Conservation (phyloP, 73 alveolate species). For the Paramecium pentaurelia region DNA sequence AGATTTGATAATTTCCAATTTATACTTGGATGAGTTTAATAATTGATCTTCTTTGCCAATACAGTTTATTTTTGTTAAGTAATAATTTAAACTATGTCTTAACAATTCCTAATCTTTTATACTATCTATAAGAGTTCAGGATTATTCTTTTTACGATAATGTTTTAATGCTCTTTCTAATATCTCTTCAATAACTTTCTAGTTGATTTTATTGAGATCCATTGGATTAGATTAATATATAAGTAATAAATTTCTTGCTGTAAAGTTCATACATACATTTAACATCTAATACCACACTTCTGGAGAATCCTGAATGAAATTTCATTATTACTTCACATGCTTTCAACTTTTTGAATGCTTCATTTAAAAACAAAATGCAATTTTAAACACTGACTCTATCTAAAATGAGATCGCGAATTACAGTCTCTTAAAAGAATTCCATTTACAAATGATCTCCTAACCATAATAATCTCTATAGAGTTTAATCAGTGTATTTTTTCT, state of each 20-base stretch:
- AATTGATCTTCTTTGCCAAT: background rate
- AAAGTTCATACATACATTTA: slow-evolving; percentile 55
- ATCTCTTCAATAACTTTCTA: slow-evolving; percentile 54
- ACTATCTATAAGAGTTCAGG: slow-evolving; percentile 22
- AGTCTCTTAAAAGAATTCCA: slow-evolving; percentile 50
- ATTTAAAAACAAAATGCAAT: slow-evolving; percentile 54
- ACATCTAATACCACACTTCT: slow-evolving; percentile 57
- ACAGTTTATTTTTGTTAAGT: background rate
- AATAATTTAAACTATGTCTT: background rate
- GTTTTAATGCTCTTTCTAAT: slow-evolving; percentile 55
- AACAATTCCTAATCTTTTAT: background rate
- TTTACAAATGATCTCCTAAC: slow-evolving; percentile 60
- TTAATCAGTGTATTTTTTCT: slow-evolving; percentile 37
- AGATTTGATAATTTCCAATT: slow-evolving; percentile 60
- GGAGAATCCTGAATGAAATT: slow-evolving; percentile 11
- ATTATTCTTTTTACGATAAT: slow-evolving; percentile 37
- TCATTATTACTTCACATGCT: slow-evolving; percentile 45
- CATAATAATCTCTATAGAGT: slow-evolving; percentile 48
- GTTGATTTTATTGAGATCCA: slow-evolving; percentile 33
- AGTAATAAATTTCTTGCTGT: slow-evolving; percentile 56
- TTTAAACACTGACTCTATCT: slow-evolving; percentile 26
- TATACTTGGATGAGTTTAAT: slow-evolving; percentile 56
- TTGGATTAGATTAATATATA: slow-evolving; percentile 30
- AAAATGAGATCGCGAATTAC: slow-evolving; percentile 48
- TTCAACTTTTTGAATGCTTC: slow-evolving; percentile 62